phyloP scores from a whole-genome alignment of 371 early-diverging fungal genomes.

The Basidiobolus meristosporus region DNA sequence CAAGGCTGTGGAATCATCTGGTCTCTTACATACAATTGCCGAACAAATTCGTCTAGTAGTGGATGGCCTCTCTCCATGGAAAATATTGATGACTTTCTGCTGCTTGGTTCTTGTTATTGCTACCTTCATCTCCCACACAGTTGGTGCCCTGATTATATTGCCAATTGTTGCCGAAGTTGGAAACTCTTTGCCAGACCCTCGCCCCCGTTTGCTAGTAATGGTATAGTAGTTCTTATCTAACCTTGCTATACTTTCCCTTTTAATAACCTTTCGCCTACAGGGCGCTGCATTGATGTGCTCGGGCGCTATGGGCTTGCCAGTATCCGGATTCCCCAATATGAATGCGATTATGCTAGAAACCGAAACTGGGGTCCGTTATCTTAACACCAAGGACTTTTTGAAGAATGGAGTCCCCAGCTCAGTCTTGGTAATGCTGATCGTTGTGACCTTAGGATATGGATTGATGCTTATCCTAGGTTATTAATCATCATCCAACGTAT shows the following conservation, averaged over 20 bases:
- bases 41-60: slow-evolving; percentile 35
- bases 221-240: slow-evolving; percentile 25
- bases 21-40: slow-evolving; percentile 65
- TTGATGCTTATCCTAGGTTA: slow-evolving; percentile 35
- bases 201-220: slow-evolving; percentile 79
- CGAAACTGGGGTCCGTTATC: slow-evolving; percentile 65
- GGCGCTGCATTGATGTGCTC: slow-evolving; percentile 63
- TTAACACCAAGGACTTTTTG: slow-evolving; percentile 67
- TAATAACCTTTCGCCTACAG: slow-evolving; percentile 4
- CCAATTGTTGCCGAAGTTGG: slow-evolving; percentile 70
- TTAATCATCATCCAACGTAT: too few relatives aligned
- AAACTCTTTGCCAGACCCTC: slow-evolving; percentile 48
- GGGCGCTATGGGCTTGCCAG: slow-evolving; percentile 84
- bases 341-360: slow-evolving; percentile 87
- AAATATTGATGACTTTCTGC: slow-evolving; percentile 46
- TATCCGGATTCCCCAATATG: slow-evolving; percentile 94
- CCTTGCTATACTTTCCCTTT: background rate
- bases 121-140: slow-evolving; percentile 91
- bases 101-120: slow-evolving; percentile 45
- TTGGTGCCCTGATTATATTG: slow-evolving; percentile 67
- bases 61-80: slow-evolving; percentile 37
- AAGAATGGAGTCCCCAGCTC: slow-evolving; percentile 67
- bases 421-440: slow-evolving; percentile 37
- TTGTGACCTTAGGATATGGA: slow-evolving; percentile 59
- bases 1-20: slow-evolving; percentile 74